These are phyloP conservation scores for Sclerotinia minor DNA, from an alignment of 2,329 filamentous ascomycete species.

Conservation along the genomic window DNA sequence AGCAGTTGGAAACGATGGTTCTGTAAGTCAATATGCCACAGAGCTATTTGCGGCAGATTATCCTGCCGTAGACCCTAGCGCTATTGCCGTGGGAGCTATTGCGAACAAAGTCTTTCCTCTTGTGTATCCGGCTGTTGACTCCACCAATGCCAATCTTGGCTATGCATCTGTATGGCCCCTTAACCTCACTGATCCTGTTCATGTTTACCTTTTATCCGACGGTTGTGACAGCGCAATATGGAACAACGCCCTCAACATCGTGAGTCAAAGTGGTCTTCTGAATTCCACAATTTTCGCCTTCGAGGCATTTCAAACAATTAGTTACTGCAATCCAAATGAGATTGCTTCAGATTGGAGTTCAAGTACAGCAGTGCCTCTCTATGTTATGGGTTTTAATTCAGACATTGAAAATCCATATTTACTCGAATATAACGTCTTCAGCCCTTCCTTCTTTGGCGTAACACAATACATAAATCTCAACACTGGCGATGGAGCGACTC, in stretches of 20 bases:
- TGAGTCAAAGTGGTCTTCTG: slow-evolving; percentile 23
- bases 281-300: slow-evolving; percentile 31
- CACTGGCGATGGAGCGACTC: slow-evolving; percentile 21
- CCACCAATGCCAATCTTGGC: slow-evolving; percentile 21
- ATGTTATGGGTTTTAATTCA: slow-evolving; percentile 29
- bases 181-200: slow-evolving; percentile 21
- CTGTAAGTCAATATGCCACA: slow-evolving; percentile 13
- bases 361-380: slow-evolving; percentile 11
- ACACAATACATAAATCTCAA: slow-evolving; percentile 28
- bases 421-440: slow-evolving; percentile 29
- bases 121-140: slow-evolving; percentile 30
- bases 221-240: slow-evolving; percentile 27
- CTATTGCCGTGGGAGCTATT: slow-evolving; percentile 31
- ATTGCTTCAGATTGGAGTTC: slow-evolving; percentile 21
- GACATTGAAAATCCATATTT: slow-evolving; percentile 27
- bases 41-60: slow-evolving; percentile 28
- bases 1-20: slow-evolving; percentile 29
- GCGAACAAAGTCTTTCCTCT: slow-evolving; percentile 30
- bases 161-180: slow-evolving; percentile 33
- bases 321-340: slow-evolving; percentile 23
- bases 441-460: slow-evolving; percentile 26
- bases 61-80: slow-evolving; percentile 27
- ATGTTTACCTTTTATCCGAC: slow-evolving; percentile 27
- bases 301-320: slow-evolving; percentile 7
- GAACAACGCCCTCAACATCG: slow-evolving; percentile 23